Base-by-base conservation (phyloP, 108 stramenopile species). In the Skeletonema tropicum region DNA sequence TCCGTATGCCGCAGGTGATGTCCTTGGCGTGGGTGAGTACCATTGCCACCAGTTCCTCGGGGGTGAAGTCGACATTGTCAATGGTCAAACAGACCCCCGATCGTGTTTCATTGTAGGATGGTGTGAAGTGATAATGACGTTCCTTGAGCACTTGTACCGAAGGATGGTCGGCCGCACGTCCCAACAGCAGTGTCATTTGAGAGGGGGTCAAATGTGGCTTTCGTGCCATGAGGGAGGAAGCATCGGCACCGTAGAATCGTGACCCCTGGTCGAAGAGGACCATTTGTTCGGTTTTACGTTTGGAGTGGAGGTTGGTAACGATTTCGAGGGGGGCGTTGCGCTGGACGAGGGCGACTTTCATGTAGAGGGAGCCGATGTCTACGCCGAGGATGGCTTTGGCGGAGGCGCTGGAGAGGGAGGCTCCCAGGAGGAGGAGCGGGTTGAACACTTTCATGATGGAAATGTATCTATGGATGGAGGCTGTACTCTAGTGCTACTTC, bases 261-360 rank as follows among this genome's bases (percentile, higher is more conserved):
- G 92, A 89, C 21, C 96, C 95, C 46, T 90, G 80, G 78, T 98
- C 97, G 80, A 99, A 99, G 39, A 97, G 89, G 55, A 99, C 88
- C 86, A 97, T 96, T 79, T 96, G 92, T 70, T 97, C 97, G 30
- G 98, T 99, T 87, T 98, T 99, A 63, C 99, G 93, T 85, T 99
- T 99, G 57, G 97, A 94, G 64, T 98, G 97, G 65, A 94, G 68
- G 85, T 99, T 99, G 61, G 98, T 98, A 3, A 99, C 98, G 86
- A 99, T 99, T 76, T 98, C 97, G 76, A 99, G 82, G 14, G 98
- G 97, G 49, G 94, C 92, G 61, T 97, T 97, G 65, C 97, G 94
- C 74, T 97, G 92, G 61, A 99, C 98, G 60, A 98, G 85, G 13
- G 96, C 97, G 23, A 99, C 97, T 80, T 99, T 99, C 97, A 99